These are phyloP conservation scores for Aureobasidium musti DNA, from an alignment of 2,329 filamentous ascomycete genomes.

Conservation along the genomic window DNA sequence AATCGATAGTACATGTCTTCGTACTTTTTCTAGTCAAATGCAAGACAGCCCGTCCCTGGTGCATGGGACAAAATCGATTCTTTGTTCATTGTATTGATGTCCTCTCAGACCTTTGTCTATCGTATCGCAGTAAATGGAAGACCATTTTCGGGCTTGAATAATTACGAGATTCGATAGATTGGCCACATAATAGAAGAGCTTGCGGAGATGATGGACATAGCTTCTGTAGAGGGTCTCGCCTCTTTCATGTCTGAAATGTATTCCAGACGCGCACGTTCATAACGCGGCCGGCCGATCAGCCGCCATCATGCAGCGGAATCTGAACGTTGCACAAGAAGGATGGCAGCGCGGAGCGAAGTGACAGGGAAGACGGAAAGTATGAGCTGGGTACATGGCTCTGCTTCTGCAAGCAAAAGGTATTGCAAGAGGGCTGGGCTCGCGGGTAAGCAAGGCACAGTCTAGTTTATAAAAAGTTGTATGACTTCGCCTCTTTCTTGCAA, in stretches of 20 bases:
- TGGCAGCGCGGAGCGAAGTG: constrained; percentile 4
- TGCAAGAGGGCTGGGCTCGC: background rate
- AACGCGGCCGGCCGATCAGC: constrained; percentile 13
- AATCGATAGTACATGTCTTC: background rate
- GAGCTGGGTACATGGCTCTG: background rate
- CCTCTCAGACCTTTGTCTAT: background rate
- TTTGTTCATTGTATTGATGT: background rate
- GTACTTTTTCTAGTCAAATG: constrained; percentile 7
- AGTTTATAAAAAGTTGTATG: background rate
- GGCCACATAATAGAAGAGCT: background rate
- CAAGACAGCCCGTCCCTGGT: constrained; percentile 1
- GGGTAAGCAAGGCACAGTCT: constrained; percentile 6
- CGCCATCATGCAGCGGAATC: constrained; percentile 5
- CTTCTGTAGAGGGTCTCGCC: background rate
- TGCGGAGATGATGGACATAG: constrained; percentile 9
- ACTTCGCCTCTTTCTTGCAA: constrained; percentile 12
- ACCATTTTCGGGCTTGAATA: background rate
- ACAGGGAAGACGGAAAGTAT: background rate
- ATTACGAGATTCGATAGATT: background rate
- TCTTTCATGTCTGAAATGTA: background rate
- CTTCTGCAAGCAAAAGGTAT: background rate
- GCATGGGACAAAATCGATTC: background rate
- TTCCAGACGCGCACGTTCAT: constrained; percentile 4
- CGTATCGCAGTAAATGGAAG: background rate
- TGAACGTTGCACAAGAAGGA: background rate